phyloP scores from a whole-genome alignment of 202 grass and related monocot genomes.

The Carex arenaria region DNA sequence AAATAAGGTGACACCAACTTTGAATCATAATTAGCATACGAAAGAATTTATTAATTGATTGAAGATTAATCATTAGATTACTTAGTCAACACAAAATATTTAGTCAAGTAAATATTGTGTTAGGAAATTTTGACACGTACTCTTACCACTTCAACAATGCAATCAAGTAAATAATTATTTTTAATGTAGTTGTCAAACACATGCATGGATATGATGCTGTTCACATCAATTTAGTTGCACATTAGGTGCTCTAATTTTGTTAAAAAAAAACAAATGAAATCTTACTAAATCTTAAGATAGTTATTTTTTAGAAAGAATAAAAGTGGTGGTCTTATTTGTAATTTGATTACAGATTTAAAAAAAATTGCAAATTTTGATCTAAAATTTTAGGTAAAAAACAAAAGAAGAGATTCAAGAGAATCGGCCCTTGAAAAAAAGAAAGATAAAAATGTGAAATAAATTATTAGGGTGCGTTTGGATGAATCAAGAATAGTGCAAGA shows the following conservation, averaged over 20 bases:
- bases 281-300: neutral
- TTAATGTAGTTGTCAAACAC: neutral
- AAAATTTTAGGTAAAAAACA: too few species aligned
- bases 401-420: too few species aligned
- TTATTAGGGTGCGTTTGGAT: too few species aligned
- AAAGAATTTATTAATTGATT: neutral
- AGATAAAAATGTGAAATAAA: too few species aligned
- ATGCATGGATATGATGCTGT: neutral
- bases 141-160: neutral
- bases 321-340: too few species aligned
- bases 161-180: neutral
- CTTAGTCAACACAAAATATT: neutral
- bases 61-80: neutral
- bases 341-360: too few species aligned
- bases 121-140: neutral
- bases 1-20: neutral
- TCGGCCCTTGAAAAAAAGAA: too few species aligned
- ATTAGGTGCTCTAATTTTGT: neutral
- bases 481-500: too few species aligned
- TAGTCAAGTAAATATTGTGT: neutral
- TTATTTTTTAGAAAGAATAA: neutral
- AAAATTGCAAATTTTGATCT: too few species aligned
- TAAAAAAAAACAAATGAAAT: neutral
- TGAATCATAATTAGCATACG: neutral
- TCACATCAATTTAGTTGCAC: neutral